Evolutionary conservation across 805 yeast genomes (phyloP).

Genomic region (Candida morakotiae): DNA sequence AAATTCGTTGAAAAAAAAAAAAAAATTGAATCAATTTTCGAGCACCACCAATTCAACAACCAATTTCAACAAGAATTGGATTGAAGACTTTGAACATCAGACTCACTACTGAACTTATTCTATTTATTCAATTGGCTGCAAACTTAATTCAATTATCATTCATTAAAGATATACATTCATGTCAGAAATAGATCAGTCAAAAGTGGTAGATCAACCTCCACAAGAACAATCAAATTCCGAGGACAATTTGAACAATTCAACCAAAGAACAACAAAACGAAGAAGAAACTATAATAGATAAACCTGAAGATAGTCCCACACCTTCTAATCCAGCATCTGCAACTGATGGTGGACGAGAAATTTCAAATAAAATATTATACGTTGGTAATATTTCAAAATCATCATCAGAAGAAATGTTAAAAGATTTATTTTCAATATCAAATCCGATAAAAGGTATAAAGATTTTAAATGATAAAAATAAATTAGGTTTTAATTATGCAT

Average conservation of each 20-base stretch:
- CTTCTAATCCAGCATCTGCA: constrained; percentile 58
- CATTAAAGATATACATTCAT: no score
- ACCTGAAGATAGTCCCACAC: background rate
- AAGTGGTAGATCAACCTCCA: constrained; percentile 1
- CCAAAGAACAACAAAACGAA: background rate
- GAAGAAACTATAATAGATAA: background rate
- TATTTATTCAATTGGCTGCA: no score
- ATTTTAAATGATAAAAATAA: constrained; percentile 72
- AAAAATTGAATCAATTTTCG: background rate
- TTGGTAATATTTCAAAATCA: constrained; percentile 65
- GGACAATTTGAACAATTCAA: background rate
- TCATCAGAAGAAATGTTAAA: constrained; percentile 60
- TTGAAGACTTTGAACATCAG: no score
- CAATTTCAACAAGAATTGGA: no score
- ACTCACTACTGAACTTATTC: no score
- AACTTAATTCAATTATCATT: no score
- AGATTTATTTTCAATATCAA: constrained; percentile 60
- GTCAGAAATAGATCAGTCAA: background rate
- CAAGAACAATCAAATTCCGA: background rate
- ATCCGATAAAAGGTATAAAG: constrained; percentile 62
- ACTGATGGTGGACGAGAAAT: constrained; percentile 78
- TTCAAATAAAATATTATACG: constrained; percentile 68
- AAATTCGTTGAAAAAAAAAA: background rate
- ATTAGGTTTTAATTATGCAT: constrained; percentile 75
- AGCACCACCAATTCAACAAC: background rate